Conservation (phyloP, 2,329 filamentous ascomycete species). For the Coccinonectria pachysandricola region DNA sequence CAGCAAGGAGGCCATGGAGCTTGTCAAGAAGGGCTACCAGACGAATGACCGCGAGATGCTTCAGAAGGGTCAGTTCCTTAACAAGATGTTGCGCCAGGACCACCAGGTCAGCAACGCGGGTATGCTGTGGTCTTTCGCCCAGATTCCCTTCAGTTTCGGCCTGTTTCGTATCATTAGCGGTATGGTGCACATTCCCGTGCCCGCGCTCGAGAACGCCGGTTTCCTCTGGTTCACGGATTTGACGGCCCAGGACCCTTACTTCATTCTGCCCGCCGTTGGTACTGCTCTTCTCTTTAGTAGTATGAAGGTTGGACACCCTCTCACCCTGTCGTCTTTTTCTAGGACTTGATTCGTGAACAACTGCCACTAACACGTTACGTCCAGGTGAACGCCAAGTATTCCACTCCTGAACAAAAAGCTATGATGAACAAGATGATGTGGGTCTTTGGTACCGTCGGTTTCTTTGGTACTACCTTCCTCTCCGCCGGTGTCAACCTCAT, state of each 20-base stretch:
- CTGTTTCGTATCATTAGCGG: slow-evolving; percentile 66
- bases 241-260: slow-evolving; percentile 65
- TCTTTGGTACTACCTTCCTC: slow-evolving; percentile 36
- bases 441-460: slow-evolving; percentile 32
- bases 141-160: slow-evolving; percentile 64
- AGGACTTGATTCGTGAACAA: too few relatives aligned
- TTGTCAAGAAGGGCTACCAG: slow-evolving; percentile 35
- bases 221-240: slow-evolving; percentile 73
- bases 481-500: slow-evolving; percentile 40
- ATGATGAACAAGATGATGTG: slow-evolving; percentile 33
- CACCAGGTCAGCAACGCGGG: slow-evolving; percentile 24
- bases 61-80: slow-evolving; percentile 25
- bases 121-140: slow-evolving; percentile 29
- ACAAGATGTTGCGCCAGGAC: slow-evolving; percentile 26
- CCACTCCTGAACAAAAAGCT: slow-evolving; percentile 21
- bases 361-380: slow-evolving; percentile 7
- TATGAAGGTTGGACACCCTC: slow-evolving; percentile 34
- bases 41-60: slow-evolving; percentile 34
- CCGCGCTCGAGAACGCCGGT: slow-evolving; percentile 61
- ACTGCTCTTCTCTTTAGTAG: slow-evolving; percentile 46
- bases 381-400: slow-evolving; percentile 27
- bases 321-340: neutral
- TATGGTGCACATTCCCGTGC: slow-evolving; percentile 72
- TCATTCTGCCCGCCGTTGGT: slow-evolving; percentile 57
- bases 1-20: slow-evolving; percentile 36